These are phyloP conservation scores for Trypanosoma congolense DNA, from an alignment of 208 protist species.

Conservation along the genomic window DNA sequence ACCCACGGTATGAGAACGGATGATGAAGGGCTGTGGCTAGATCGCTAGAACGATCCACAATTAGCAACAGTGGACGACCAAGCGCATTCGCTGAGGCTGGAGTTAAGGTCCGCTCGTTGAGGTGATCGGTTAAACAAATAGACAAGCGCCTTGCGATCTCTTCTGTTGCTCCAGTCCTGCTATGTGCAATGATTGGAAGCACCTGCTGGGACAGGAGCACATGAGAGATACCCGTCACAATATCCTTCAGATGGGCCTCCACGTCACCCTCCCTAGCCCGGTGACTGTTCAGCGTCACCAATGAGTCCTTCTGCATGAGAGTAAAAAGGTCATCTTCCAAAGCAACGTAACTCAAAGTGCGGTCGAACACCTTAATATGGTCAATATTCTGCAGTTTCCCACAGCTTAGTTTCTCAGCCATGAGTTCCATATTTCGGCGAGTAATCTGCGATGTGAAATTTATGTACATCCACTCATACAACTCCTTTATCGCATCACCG, in stretches of 20 bases:
- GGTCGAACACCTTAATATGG: conserved; percentile 82
- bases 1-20: conserved; percentile 84
- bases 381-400: conserved; percentile 53
- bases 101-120: conserved; percentile 65
- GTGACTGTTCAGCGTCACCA: conserved; percentile 62
- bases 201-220: conserved; percentile 77
- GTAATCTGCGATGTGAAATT: conserved; percentile 84
- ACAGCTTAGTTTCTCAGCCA: conserved; percentile 55
- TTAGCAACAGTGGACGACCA: conserved; percentile 75
- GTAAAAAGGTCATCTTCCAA: conserved; percentile 83
- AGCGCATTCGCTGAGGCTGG: conserved; percentile 49
- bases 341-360: conserved; percentile 81
- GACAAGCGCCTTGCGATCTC: conserved; percentile 72
- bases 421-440: conserved; percentile 54
- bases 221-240: conserved; percentile 76
- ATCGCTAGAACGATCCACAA: conserved; percentile 79
- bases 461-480: conserved; percentile 88
- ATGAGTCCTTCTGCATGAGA: conserved; percentile 73
- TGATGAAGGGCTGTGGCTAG: conserved; percentile 81
- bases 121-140: conserved; percentile 56
- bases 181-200: conserved; percentile 80
- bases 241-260: conserved; percentile 58
- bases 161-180: conserved; percentile 67
- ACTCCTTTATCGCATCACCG: conserved; percentile 54
- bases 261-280: conserved; percentile 62